These are phyloP conservation scores for Linnemannia elongata DNA, from an alignment of 192 early-diverging fungal genomes.

Conservation along the genomic window DNA sequence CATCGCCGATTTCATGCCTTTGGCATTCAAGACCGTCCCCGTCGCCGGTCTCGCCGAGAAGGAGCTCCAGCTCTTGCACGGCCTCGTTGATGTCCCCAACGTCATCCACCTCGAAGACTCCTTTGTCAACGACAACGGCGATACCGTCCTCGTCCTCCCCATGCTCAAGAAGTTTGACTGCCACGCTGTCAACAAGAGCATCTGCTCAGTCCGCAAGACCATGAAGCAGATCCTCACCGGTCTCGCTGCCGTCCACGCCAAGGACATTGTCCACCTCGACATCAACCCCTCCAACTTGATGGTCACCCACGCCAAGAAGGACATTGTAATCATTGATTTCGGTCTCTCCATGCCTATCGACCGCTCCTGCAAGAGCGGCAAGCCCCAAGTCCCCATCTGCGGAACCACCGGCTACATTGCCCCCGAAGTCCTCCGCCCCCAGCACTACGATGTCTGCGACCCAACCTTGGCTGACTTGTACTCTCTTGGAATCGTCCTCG, in stretches of 20 bases:
- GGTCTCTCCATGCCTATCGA: constrained; percentile 71
- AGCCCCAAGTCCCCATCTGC: constrained; percentile 49
- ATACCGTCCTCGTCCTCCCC: constrained; percentile 75
- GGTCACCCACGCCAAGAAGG: constrained; percentile 59
- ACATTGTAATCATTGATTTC: constrained; percentile 82
- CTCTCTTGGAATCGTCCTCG: constrained; percentile 78
- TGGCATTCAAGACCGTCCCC: constrained; percentile 77
- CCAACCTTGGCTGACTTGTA: constrained; percentile 75
- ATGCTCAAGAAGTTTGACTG: constrained; percentile 64
- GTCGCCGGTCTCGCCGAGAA: constrained; percentile 65
- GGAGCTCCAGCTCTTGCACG: constrained; percentile 69
- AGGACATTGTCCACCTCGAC: constrained; percentile 77
- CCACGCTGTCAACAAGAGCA: constrained; percentile 63
- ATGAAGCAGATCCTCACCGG: constrained; percentile 67
- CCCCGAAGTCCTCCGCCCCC: constrained; percentile 66
- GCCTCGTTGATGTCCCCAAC: constrained; percentile 60
- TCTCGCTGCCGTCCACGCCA: constrained; percentile 71
- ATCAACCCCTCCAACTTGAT: constrained; percentile 76
- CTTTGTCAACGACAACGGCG: constrained; percentile 70
- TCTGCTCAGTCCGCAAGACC: constrained; percentile 64
- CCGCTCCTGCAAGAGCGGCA: constrained; percentile 13
- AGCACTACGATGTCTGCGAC: constrained; percentile 39
- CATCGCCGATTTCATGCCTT: constrained; percentile 67
- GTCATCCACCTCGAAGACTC: constrained; percentile 72
- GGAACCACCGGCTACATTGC: constrained; percentile 86